These are phyloP conservation scores for Pisolithus marmoratus DNA, from an alignment of 768 basidiomycete species.

Conservation along the genomic window DNA sequence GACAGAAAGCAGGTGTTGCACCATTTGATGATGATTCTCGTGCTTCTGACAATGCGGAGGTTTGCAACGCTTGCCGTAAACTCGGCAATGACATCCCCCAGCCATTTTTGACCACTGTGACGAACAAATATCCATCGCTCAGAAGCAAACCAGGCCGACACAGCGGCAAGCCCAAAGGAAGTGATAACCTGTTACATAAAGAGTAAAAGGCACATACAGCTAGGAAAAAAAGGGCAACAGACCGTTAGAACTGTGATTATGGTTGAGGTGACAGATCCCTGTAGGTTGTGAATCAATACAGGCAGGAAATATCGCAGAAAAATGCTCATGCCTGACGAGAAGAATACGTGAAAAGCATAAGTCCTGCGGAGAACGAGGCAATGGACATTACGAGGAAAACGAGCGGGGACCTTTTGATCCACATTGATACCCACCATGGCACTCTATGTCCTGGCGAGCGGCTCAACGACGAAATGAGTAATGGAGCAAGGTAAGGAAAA, in stretches of 20 bases:
- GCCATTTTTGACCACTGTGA: constrained; percentile 47
- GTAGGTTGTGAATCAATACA: constrained; percentile 9
- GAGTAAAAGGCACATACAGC: constrained; percentile 7
- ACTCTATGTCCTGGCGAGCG: constrained; percentile 51
- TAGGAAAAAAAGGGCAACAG: constrained; percentile 8
- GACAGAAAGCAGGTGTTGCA: constrained; percentile 16
- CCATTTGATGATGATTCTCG: constrained; percentile 20
- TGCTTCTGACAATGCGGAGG: constrained; percentile 19
- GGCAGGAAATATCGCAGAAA: constrained; percentile 13
- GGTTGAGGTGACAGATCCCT: constrained; percentile 59
- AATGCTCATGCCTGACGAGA: constrained; percentile 52
- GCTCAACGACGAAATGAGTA: constrained; percentile 25
- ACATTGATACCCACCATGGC: constrained; percentile 62
- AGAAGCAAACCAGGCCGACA: constrained; percentile 49
- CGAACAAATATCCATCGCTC: constrained; percentile 44
- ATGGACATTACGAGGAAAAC: constrained; percentile 82
- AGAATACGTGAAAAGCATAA: constrained; percentile 73
- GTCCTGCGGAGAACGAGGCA: constrained; percentile 74
- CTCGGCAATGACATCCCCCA: constrained; percentile 37
- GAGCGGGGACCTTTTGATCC: constrained; percentile 81
- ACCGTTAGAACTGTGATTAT: constrained; percentile 71
- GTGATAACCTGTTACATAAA: constrained; percentile 27
- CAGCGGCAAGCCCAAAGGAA: constrained; percentile 40
- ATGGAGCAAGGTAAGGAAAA: constrained; percentile 2
- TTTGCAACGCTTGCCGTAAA: constrained; percentile 20